Percentiles rank a stretch among this genome's conserved stretches.
Evolutionary conservation across 2,329 filamentous ascomycete genomes (phyloP).

Genomic region (Xylaria sp.): DNA sequence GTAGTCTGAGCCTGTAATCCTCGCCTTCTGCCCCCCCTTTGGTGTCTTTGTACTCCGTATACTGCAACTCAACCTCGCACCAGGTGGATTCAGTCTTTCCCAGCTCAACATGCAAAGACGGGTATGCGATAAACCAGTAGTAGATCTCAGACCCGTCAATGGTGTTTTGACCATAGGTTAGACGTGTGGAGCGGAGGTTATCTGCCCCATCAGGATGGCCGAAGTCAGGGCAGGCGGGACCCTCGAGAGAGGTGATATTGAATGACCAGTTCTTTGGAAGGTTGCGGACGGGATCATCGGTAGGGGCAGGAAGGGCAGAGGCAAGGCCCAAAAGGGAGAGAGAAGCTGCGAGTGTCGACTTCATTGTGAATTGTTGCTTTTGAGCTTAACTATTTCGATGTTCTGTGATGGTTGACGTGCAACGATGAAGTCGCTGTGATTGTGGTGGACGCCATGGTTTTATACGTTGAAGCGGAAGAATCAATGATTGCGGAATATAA

Average conservation of each 20-base stretch:
- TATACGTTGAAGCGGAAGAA: conserved; percentile 4
- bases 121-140: conserved; percentile 20
- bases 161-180: conserved; percentile 13
- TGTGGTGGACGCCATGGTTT: neutral
- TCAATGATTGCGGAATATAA: neutral
- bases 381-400: neutral
- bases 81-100: conserved; percentile 10
- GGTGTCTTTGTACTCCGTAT: conserved; percentile 10
- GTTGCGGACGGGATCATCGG: conserved; percentile 9
- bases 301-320: neutral
- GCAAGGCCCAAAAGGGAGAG: conserved; percentile 3
- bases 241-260: conserved; percentile 22
- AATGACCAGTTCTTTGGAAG: conserved; percentile 4
- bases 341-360: conserved; percentile 1
- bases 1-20: conserved; percentile 22
- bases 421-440: neutral
- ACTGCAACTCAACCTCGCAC: conserved; percentile 17
- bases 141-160: conserved; percentile 20
- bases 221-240: conserved; percentile 19
- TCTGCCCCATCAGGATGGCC: neutral
- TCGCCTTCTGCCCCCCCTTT: neutral
- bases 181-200: neutral
- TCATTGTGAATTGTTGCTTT: neutral
- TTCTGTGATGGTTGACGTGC: neutral
- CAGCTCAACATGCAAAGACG: conserved; percentile 15